Evolutionary conservation across 371 early-diverging fungal species (phyloP), one percentile per base, ranked within the genome.

Genomic region (Mortierella sp.): DNA sequence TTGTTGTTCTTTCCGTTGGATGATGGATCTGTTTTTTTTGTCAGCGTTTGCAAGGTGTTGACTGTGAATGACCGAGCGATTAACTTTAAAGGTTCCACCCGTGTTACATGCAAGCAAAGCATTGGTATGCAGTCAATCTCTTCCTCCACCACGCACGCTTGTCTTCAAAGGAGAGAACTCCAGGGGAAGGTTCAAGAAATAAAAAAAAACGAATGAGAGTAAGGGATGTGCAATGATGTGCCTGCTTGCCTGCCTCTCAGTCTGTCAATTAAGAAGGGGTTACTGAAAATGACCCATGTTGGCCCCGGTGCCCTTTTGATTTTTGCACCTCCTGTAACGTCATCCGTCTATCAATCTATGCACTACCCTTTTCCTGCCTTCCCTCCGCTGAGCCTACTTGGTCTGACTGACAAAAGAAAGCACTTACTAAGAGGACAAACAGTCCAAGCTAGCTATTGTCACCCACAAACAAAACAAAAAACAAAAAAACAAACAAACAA

Each of bases 61-160:
- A 0, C 10, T 56, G 29, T 60, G 32, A 18, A 35, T 35, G 63
- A 35, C 11, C 32, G 38, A 18, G 21, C 63, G 32, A 63, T 35
- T 63, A 63, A 63, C 35, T 35, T 63, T 63, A 35, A 60, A 60
- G 27, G 18, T 35, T 35, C 63, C 63, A 63, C 18, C 63, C 63
- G 7, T 18, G 6, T 18, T 2, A 6, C 63, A 63, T 27, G n/a
- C 29, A 60, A 32, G 38, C 38, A 63, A 18, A 56, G 58, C 58
- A 56, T 51, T 46, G 11, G 18, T 16, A 21, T 51, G 21, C 51
- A 18, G 21, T 51, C 51, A 21, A 51, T 51, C 51, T 41, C 51
- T 4, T 51, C 21, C 51, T 51, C 51, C 21, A 6, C 21, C 21
- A 21, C 21, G 21, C 51, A 51, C 51, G 51, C 21, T 51, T 18